Evolutionary conservation across 2,329 filamentous ascomycete species (phyloP).

Genomic region (Purpureocillium lavendulum): DNA sequence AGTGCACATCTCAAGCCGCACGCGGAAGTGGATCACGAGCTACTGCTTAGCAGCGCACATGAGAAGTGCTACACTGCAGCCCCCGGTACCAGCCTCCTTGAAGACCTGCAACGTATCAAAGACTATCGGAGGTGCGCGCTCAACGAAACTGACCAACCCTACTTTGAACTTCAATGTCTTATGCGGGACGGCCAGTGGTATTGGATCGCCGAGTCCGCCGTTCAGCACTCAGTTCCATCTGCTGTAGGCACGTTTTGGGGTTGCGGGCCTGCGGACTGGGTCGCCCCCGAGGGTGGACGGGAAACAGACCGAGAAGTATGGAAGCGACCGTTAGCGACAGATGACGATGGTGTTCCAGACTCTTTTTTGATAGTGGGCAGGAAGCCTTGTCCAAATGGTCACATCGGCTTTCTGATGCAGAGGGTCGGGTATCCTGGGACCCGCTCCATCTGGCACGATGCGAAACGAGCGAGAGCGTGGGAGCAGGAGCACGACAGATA

Average conservation of each 20-base stretch:
- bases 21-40: too few species aligned
- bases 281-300: not conserved
- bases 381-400: not conserved
- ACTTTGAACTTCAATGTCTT: not conserved
- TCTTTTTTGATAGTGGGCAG: not conserved
- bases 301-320: not conserved
- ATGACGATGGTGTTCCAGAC: not conserved
- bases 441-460: not conserved
- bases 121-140: not conserved
- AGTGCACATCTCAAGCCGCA: too few species aligned
- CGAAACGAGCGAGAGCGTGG: not conserved
- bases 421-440: not conserved
- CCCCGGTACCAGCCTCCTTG: not conserved
- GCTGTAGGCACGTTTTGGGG: not conserved
- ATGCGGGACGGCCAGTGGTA: not conserved
- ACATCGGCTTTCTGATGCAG: not conserved
- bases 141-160: not conserved
- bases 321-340: not conserved
- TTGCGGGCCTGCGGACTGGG: not conserved
- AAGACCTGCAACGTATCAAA: not conserved
- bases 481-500: not conserved
- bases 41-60: too few species aligned
- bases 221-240: not conserved
- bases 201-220: not conserved
- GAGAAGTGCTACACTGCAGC: not conserved